These are phyloP conservation scores for Kodamaea jinghongensis DNA, from an alignment of 805 yeast genomes.

Conservation along the genomic window DNA sequence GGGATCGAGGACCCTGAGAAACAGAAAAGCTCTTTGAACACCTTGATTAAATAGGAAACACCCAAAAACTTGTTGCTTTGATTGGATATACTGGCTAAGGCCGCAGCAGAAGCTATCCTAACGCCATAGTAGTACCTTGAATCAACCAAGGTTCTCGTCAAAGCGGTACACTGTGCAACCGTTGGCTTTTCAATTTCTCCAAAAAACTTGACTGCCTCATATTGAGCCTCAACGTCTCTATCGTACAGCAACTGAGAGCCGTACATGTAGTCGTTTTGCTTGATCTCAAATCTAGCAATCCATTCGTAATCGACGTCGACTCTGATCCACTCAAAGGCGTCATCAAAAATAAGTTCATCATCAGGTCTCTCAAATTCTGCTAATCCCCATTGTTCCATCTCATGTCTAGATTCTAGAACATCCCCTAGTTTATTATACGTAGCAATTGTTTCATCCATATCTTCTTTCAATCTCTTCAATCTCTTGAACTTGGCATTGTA, in stretches of 20 bases:
- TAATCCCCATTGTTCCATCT: slow-evolving; percentile 68
- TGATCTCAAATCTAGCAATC: slow-evolving; percentile 78
- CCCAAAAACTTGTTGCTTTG: slow-evolving; percentile 68
- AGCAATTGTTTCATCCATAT: slow-evolving; percentile 31
- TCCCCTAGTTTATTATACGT: slow-evolving; percentile 65
- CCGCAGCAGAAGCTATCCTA: slow-evolving; percentile 80
- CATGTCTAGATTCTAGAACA: slow-evolving; percentile 59
- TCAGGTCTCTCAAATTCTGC: slow-evolving; percentile 69
- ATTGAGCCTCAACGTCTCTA: slow-evolving; percentile 93
- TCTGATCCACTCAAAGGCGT: slow-evolving; percentile 96
- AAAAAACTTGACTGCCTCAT: slow-evolving; percentile 76
- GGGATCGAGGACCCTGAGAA: slow-evolving; percentile 65
- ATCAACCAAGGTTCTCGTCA: slow-evolving; percentile 81
- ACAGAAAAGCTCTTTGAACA: slow-evolving; percentile 70
- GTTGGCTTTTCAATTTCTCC: slow-evolving; percentile 58
- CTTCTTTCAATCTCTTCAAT: slow-evolving; percentile 59
- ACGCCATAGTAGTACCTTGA: slow-evolving; percentile 84
- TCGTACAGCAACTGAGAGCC: slow-evolving; percentile 92
- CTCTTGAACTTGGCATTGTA: slow-evolving; percentile 92
- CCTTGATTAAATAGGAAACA: slow-evolving; percentile 63
- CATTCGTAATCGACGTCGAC: slow-evolving; percentile 98
- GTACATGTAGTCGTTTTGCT: slow-evolving; percentile 93
- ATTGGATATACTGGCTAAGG: slow-evolving; percentile 66
- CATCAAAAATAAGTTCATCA: slow-evolving; percentile 65
- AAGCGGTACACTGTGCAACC: slow-evolving; percentile 66